A percentile compares a stretch with the other conserved stretches of the same genome.
Conservation (phyloP, 2,329 filamentous ascomycete genomes). For the Periglandula ipomoeae region DNA sequence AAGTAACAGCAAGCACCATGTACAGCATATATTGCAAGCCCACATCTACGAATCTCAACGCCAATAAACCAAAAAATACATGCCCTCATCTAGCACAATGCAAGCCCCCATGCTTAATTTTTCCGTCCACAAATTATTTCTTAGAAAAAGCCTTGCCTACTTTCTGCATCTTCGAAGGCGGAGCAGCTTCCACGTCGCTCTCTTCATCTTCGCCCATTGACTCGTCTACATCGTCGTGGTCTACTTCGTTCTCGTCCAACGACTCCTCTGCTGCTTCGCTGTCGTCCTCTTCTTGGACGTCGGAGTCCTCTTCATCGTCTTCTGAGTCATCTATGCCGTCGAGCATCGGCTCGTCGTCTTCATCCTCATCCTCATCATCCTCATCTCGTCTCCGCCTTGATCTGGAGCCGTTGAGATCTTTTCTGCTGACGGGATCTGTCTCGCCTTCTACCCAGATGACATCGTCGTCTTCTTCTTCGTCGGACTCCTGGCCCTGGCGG, state of each 20-base stretch:
- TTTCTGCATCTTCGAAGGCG: constrained; percentile 37
- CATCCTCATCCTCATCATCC: constrained; percentile 49
- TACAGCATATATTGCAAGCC: neutral
- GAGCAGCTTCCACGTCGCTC: constrained; percentile 39
- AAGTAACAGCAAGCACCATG: neutral
- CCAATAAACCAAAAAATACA: constrained; percentile 6
- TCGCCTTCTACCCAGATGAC: constrained; percentile 85
- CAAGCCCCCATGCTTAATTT: neutral
- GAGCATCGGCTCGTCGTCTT: constrained; percentile 47
- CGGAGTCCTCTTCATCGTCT: constrained; percentile 42
- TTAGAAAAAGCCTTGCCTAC: constrained; percentile 26
- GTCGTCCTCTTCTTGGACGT: constrained; percentile 31
- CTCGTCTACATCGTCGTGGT: constrained; percentile 48
- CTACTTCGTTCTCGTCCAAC: constrained; percentile 49
- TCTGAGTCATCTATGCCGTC: constrained; percentile 53
- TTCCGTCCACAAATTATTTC: constrained; percentile 20
- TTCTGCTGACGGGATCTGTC: constrained; percentile 42
- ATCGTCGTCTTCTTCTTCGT: constrained; percentile 55
- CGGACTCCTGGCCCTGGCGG: constrained; percentile 37
- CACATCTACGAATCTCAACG: constrained; percentile 7
- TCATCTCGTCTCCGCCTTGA: constrained; percentile 28
- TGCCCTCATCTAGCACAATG: neutral
- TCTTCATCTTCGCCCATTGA: constrained; percentile 47
- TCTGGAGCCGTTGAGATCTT: constrained; percentile 26
- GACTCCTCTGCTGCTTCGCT: constrained; percentile 39